Base-by-base conservation (phyloP, 2,329 filamentous ascomycete genomes). In the Lecanicillium sp. region DNA sequence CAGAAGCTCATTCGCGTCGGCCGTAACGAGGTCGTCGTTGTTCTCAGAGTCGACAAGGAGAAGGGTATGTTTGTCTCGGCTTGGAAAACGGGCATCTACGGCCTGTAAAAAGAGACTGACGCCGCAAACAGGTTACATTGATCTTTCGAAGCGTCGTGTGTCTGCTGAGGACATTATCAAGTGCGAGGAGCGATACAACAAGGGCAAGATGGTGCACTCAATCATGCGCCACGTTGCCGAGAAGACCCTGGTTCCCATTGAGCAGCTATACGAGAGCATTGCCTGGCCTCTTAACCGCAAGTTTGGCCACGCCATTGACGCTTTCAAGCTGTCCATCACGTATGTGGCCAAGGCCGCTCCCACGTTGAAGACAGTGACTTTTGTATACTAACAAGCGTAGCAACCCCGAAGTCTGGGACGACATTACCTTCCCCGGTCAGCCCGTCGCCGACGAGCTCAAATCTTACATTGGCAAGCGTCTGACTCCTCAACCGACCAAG, bases 141-240 rank as follows among this genome's bases (percentile, higher is more conserved):
- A 98, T 84, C 75, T 98, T 66, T 95, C 90, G 54, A 98, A 98
- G 78, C 90, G 93, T 65, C 86, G 93, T 74, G 93, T 98, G 51
- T 96, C 90, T 36, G 87, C 93, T 37, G 93, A 98, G 68, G 93
- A 98, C 74, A 93, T 97, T 55, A 78, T 95, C 60, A 96, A 96
- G 75, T 98, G 94, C 67, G 93, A 98, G 68, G 93, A 98, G 75
- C 83, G 93, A 60, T 98, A 96, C 79, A 98, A 98, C 81, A 98
- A 98, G 84, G 88, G 89, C 76, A 98, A 98, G 78, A 94, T 95
- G 77, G 93, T 97, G 33, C 93, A 98, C 72, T 94, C 89, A 47
- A 96, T 98, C 70, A 91, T 98, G 87, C 86, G 91, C 67, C 93
- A 98, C 69, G 93, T 98, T 54, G 91, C 93, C 57, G 90, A 98